A percentile compares a stretch with the other conserved stretches of the same genome.
Conservation (phyloP, 1,139 yeast genomes). For the Geotrichum reessii region DNA sequence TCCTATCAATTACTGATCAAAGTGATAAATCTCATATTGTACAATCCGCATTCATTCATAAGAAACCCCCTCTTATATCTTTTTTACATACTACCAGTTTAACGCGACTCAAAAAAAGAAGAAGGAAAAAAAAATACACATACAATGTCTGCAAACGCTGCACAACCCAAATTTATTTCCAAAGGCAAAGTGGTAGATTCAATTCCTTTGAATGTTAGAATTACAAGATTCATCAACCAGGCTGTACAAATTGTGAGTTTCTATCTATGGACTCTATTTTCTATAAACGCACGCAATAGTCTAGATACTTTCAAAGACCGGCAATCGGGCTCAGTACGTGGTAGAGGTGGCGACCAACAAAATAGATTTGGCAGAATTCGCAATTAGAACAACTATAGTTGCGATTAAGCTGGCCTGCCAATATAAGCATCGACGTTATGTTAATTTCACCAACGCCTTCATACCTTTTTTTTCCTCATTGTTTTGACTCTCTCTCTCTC, state of each 20-base stretch:
- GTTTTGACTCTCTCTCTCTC: no score
- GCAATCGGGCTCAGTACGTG: background rate
- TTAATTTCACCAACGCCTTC: background rate
- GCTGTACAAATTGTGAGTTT: constrained; percentile 4
- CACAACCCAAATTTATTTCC: constrained; percentile 15
- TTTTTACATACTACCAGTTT: background rate
- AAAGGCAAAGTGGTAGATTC: constrained; percentile 18
- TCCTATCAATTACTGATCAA: no score
- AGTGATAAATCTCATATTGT: no score
- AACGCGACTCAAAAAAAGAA: no score
- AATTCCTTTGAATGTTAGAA: constrained; percentile 7
- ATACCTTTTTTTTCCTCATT: background rate
- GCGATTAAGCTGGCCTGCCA: background rate
- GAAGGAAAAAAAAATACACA: background rate
- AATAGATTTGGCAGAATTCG: background rate
- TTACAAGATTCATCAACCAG: constrained; percentile 5
- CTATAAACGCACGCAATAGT: constrained; percentile 12
- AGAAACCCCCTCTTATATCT: no score
- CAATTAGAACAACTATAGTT: background rate
- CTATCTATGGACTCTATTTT: constrained; percentile 18
- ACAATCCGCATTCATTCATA: no score
- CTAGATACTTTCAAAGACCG: background rate
- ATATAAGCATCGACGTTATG: background rate
- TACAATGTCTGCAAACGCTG: background rate
- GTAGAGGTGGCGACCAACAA: background rate